A percentile compares a stretch with the other conserved stretches of the same genome.
phyloP scores from a whole-genome alignment of 352 stramenopile species.

The Blastocystis sp. region DNA sequence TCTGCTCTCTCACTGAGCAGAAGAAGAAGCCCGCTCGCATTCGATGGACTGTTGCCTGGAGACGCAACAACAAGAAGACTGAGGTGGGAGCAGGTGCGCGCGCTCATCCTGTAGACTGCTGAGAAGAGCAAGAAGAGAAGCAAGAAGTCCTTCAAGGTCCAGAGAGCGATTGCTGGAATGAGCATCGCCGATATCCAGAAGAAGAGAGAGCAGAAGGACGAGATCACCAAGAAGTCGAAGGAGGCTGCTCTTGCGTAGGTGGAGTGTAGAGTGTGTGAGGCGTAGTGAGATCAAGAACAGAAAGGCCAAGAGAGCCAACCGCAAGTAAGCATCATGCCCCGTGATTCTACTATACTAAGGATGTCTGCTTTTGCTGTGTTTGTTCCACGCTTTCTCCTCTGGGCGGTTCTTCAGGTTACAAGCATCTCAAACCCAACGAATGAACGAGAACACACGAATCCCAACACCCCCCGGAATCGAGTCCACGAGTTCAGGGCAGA shows the following conservation, averaged over 20 bases:
- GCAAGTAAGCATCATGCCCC: conserved; percentile 69
- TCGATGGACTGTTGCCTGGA: conserved; percentile 90
- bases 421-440: no score
- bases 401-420: background rate
- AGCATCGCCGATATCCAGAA: conserved; percentile 58
- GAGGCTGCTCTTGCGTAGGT: conserved; percentile 66
- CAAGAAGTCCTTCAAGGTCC: conserved; percentile 67
- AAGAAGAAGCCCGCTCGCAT: conserved; percentile 99
- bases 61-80: conserved; percentile 77
- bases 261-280: background rate
- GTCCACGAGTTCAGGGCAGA: no score
- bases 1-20: conserved; percentile 95
- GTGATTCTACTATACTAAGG: conserved; percentile 58
- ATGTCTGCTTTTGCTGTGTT: conserved; percentile 71
- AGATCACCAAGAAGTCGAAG: conserved; percentile 67
- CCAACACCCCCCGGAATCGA: no score
- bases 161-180: conserved; percentile 64
- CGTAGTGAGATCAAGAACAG: conserved; percentile 65
- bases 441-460: no score
- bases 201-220: conserved; percentile 62
- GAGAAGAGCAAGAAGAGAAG: conserved; percentile 73
- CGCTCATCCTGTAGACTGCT: conserved; percentile 18
- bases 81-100: conserved; percentile 1
- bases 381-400: conserved; percentile 3
- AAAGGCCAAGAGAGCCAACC: conserved; percentile 50